phyloP scores from a whole-genome alignment of 2,329 filamentous ascomycete genomes.

The Calonectria pseudoreteaudii region DNA sequence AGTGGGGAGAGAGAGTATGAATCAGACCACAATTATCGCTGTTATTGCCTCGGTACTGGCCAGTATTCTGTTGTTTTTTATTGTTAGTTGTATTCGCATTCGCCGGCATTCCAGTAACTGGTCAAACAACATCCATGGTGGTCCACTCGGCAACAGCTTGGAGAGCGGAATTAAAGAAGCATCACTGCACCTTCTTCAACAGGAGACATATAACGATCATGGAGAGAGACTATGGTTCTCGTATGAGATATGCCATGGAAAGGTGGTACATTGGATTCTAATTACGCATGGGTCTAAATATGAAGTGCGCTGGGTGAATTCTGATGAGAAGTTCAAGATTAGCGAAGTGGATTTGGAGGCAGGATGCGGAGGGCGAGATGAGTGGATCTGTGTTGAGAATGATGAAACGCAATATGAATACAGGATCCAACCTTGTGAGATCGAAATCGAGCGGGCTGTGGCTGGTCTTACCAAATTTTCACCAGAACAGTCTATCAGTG shows the following conservation, averaged over 20 bases:
- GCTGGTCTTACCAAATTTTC: not conserved
- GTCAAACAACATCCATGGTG: not conserved
- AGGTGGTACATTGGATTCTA: not conserved
- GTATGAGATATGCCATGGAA: not conserved
- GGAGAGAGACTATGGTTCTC: conserved; percentile 4
- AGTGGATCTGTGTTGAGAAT: not conserved
- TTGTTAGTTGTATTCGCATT: not conserved
- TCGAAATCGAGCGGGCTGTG: not conserved
- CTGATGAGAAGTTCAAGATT: not conserved
- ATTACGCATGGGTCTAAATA: not conserved
- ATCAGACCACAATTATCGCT: not conserved
- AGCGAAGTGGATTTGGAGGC: not conserved
- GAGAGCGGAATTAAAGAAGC: not conserved
- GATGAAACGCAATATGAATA: not conserved
- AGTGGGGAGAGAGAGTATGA: not conserved
- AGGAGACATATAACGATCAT: not conserved
- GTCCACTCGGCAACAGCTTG: not conserved
- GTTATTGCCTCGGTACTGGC: not conserved
- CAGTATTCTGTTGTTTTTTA: not conserved
- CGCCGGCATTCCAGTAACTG: too few species aligned
- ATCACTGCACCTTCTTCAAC: not conserved
- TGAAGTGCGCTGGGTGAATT: not conserved
- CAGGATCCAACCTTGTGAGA: not conserved
- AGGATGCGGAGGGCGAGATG: not conserved
- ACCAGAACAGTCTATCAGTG: not conserved